A percentile compares a stretch with the other conserved stretches of the same genome.
Evolutionary conservation across 2,329 filamentous ascomycete genomes (phyloP).

Genomic region (Alternaria sp.): DNA sequence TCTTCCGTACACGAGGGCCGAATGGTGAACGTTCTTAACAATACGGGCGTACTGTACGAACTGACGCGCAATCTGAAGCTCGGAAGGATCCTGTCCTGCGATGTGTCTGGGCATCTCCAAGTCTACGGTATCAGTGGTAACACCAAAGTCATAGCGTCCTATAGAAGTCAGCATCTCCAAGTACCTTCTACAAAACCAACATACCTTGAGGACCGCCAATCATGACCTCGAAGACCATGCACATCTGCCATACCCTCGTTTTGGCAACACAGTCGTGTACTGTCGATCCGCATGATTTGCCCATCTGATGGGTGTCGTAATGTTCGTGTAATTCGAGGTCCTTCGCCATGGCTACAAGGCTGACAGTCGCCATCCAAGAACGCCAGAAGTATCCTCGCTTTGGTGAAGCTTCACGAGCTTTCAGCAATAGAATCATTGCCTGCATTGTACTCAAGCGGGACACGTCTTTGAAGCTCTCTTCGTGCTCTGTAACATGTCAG

Average conservation of each 20-base stretch:
- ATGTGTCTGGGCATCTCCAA: conserved; percentile 69
- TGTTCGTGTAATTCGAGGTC: conserved; percentile 91
- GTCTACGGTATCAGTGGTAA: conserved; percentile 78
- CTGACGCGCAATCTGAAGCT: conserved; percentile 80
- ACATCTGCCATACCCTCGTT: conserved; percentile 86
- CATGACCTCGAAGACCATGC: conserved; percentile 88
- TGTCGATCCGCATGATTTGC: conserved; percentile 71
- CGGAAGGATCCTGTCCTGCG: conserved; percentile 73
- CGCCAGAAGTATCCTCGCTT: conserved; percentile 96
- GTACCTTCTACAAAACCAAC: not conserved
- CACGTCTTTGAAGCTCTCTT: conserved; percentile 91
- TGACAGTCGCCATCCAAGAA: conserved; percentile 95
- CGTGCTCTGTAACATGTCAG: conserved; percentile 68
- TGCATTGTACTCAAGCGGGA: conserved; percentile 91
- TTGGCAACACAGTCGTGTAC: conserved; percentile 81
- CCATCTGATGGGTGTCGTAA: conserved; percentile 76
- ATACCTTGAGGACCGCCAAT: conserved; percentile 90
- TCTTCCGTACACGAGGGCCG: conserved; percentile 76
- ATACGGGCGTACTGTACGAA: conserved; percentile 82
- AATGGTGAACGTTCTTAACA: conserved; percentile 77
- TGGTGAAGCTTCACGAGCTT: conserved; percentile 88
- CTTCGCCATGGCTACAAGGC: conserved; percentile 90
- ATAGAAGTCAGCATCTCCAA: conserved; percentile 10
- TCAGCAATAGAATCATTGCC: conserved; percentile 83
- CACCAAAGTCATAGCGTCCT: conserved; percentile 76